Conservation (phyloP, 176 grass and related monocot genomes). For the Typha latifolia region DNA sequence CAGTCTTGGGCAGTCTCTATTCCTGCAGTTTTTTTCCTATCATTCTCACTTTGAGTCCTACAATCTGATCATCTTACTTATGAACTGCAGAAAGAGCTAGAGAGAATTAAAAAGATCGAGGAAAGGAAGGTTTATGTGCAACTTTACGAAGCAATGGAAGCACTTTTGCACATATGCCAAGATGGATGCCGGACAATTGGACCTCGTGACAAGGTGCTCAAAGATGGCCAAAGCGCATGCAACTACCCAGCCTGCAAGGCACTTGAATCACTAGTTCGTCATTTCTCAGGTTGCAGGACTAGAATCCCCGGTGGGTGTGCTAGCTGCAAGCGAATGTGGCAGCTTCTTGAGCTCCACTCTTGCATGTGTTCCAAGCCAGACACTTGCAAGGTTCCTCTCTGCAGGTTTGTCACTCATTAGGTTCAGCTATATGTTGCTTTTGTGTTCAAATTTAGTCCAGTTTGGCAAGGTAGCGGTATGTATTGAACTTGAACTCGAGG, state of each 20-base stretch:
- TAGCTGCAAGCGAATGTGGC: conserved; percentile 84
- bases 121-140: conserved; percentile 25
- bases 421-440: not conserved
- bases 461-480: not conserved
- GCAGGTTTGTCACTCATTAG: conserved; percentile 32
- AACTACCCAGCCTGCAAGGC: conserved; percentile 38
- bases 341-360: conserved; percentile 82
- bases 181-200: conserved; percentile 34
- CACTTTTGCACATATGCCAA: conserved; percentile 29
- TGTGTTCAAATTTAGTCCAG: not conserved
- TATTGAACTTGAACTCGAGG: not conserved
- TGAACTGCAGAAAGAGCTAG: conserved; percentile 22
- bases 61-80: not conserved
- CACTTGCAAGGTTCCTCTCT: conserved; percentile 75
- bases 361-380: conserved; percentile 43
- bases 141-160: conserved; percentile 32
- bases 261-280: conserved; percentile 59
- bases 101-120: conserved; percentile 16
- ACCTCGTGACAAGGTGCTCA: conserved; percentile 17
- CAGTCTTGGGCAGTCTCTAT: too few relatives aligned
- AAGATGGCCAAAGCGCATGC: conserved; percentile 12
- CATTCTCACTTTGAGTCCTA: too few relatives aligned
- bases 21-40: too few relatives aligned
- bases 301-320: conserved; percentile 70
- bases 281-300: conserved; percentile 49